Evolutionary conservation across 2,329 filamentous ascomycete species (phyloP), one percentile per base, ranked within the genome.

Genomic region (Xylaria arbuscula): DNA sequence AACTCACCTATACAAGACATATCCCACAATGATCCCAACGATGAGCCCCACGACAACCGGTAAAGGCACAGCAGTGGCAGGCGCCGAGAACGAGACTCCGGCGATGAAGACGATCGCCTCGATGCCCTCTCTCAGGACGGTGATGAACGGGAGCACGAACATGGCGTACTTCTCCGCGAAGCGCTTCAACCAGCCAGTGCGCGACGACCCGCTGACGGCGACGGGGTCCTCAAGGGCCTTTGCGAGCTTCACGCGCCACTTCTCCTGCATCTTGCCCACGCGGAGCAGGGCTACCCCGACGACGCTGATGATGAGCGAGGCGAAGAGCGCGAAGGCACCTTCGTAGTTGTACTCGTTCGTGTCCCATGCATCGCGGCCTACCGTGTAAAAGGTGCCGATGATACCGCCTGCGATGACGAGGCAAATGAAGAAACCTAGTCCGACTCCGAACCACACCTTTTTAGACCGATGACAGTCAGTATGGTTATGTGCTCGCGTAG

Each of bases 91-190:
- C 2, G 91, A 91, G 4, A 97, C 93, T 22, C 93, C 94, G 17
- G 92, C 93, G 62, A 97, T 89, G 79, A 97, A 97, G 28, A 97
- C 87, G 42, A 97, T 90, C 0, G 92, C 93, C 78, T 97, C 94
- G 36, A 97, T 87, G 2, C 93, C 94, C 79, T 97, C 93, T 42
- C 94, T 86, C 15, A 97, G 82, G n/a, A 96, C 91, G 0, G 93
- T 97, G 77, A 97, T 86, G 80, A 97, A 97, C 0, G 94, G 94
- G 63, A 97, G 83, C 54, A 93, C 80, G 78, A 97, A 96, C 91
- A 97, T 93, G 76, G 90, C 89, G 77, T 97, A 96, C 79, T 92
- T 93, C 79, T 94, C 90, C 22, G 85, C 80, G 81, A 88, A 92
- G 64, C 83, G 81, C 80, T 91, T 91, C 70, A 94, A 59, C 75